Percentiles rank a stretch among this genome's conserved stretches.
phyloP scores from a whole-genome alignment of 1,139 yeast genomes.

The Geotrichum reessii region DNA sequence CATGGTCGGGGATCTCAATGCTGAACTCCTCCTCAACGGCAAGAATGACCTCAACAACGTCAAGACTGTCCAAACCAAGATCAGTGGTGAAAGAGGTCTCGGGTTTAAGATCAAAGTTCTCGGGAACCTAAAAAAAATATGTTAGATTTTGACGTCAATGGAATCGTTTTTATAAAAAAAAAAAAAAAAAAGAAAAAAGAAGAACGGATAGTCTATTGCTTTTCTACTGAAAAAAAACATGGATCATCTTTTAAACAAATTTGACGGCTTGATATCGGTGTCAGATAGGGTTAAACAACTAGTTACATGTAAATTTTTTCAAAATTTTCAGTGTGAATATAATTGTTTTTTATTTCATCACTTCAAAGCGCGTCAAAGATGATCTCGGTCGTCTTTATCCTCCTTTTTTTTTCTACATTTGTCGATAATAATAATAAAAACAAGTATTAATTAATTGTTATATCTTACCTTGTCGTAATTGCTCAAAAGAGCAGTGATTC shows the following conservation, averaged over 20 bases:
- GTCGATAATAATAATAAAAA: not conserved
- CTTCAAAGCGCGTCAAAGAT: not conserved
- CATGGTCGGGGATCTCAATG: slow-evolving; percentile 75
- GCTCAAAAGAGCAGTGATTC: slow-evolving; percentile 71
- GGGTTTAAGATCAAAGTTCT: slow-evolving; percentile 46
- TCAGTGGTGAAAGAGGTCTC: slow-evolving; percentile 63
- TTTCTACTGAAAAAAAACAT: not conserved
- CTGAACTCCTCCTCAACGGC: slow-evolving; percentile 70
- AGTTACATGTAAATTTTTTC: not conserved
- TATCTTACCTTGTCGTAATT: slow-evolving; percentile 64
- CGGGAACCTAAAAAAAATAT: slow-evolving; percentile 22
- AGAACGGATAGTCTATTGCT: not conserved
- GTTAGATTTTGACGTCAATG: no score
- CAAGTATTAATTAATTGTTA: not conserved
- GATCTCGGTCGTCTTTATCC: not conserved
- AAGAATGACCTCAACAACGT: slow-evolving; percentile 84
- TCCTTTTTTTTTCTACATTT: no score
- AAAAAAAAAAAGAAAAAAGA: not conserved
- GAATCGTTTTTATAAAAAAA: no score
- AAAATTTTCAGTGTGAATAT: slow-evolving; percentile 18
- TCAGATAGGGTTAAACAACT: not conserved
- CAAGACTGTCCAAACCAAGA: slow-evolving; percentile 80
- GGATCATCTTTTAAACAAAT: not conserved
- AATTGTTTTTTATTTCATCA: slow-evolving; percentile 8
- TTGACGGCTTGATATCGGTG: not conserved